Evolutionary conservation across 176 grass and related monocot genomes (phyloP).

Genomic region (Zea mays): Zm-B73-REFERENCE-NAM-5.0 NC_050098.1:192523001-192523500

Average conservation of each 20-base stretch:
- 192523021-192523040: constrained; percentile 41
- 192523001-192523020: constrained; percentile 8
- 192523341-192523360: neutral
- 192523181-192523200: constrained; percentile 50
- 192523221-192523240: constrained; percentile 18
- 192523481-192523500: neutral
- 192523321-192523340: constrained; percentile 71
- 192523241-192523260: constrained; percentile 38
- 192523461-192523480: neutral
- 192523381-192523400: neutral
- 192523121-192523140: constrained; percentile 78
- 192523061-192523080: constrained; percentile 66
- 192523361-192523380: neutral
- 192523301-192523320: constrained; percentile 78
- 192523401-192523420: constrained; percentile 16
- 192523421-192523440: constrained; percentile 19
- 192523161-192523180: constrained; percentile 95
- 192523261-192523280: constrained; percentile 81
- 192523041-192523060: constrained; percentile 63
- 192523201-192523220: neutral
- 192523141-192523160: constrained; percentile 88
- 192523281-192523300: constrained; percentile 55
- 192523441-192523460: constrained; percentile 4
- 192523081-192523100: constrained; percentile 72
- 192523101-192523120: constrained; percentile 88